These are phyloP conservation scores for Trypanosoma conorhini DNA, from an alignment of 208 protist genomes.

Conservation along the genomic window DNA sequence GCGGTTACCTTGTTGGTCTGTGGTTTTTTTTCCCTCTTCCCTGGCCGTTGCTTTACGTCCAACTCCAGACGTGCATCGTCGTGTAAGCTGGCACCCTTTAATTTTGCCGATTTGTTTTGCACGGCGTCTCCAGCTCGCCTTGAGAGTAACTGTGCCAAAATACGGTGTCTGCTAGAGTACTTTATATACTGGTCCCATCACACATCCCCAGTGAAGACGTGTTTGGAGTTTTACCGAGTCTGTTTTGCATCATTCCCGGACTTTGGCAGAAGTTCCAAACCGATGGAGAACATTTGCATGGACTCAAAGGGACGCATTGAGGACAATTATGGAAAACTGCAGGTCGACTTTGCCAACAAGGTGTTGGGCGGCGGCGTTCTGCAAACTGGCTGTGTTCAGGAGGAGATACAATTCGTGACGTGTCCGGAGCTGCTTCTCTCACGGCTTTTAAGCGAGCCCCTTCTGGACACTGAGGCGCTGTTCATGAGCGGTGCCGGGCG, in stretches of 20 bases:
- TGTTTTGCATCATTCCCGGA: constrained; percentile 38
- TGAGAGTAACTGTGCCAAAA: constrained; percentile 44
- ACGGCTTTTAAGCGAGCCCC: constrained; percentile 59
- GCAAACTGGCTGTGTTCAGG: constrained; percentile 82
- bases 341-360: constrained; percentile 92
- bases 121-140: neutral
- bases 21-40: constrained; percentile 74
- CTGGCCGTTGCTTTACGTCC: constrained; percentile 22
- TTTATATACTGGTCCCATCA: constrained; percentile 38
- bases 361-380: constrained; percentile 85
- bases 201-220: constrained; percentile 15
- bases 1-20: constrained; percentile 45
- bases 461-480: constrained; percentile 69
- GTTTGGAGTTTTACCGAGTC: constrained; percentile 43
- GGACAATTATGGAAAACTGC: constrained; percentile 43
- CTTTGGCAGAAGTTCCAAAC: constrained; percentile 34
- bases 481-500: constrained; percentile 58
- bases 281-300: constrained; percentile 34
- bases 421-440: constrained; percentile 80
- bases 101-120: constrained; percentile 55
- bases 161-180: constrained; percentile 60
- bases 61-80: too few species aligned
- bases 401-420: constrained; percentile 89
- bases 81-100: constrained; percentile 37
- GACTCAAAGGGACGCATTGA: constrained; percentile 53